These are phyloP conservation scores for Tilletia horrida DNA, from an alignment of 1,284 basidiomycete genomes.

Conservation along the genomic window DNA sequence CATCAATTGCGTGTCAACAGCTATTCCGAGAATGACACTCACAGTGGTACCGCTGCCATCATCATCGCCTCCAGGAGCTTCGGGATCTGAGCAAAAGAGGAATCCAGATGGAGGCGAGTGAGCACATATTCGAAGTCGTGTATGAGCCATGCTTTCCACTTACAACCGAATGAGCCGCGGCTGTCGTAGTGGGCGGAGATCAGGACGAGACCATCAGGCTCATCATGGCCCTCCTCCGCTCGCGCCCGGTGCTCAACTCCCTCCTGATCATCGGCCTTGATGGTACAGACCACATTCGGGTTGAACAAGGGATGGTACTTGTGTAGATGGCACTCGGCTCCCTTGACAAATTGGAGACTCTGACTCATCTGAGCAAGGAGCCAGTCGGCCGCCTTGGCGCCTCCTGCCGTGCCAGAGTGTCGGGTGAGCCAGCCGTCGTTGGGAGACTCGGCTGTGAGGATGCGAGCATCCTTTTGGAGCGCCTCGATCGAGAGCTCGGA, in stretches of 20 bases:
- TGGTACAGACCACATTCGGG: constrained; percentile 39
- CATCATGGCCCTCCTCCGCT: constrained; percentile 20
- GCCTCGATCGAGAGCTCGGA: constrained; percentile 20
- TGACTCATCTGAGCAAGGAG: constrained; percentile 28
- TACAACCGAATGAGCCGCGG: constrained; percentile 43
- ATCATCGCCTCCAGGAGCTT: constrained; percentile 50
- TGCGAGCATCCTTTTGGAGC: constrained; percentile 28
- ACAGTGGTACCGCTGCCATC: constrained; percentile 35
- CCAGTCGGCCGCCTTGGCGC: constrained; percentile 31
- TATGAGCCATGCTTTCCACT: not conserved
- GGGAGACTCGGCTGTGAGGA: constrained; percentile 31
- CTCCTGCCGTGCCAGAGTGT: constrained; percentile 36
- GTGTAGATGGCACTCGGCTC: constrained; percentile 25
- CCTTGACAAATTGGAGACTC: constrained; percentile 23
- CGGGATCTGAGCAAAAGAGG: constrained; percentile 20
- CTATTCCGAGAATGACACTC: too few relatives aligned
- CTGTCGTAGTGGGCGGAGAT: constrained; percentile 51
- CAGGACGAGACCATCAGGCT: constrained; percentile 37
- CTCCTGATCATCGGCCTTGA: constrained; percentile 17
- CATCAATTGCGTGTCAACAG: too few relatives aligned
- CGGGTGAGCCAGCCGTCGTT: constrained; percentile 28
- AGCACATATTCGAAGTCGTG: not conserved
- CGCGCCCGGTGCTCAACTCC: not conserved
- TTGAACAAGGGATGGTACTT: constrained; percentile 32
- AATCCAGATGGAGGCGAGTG: too few relatives aligned